phyloP scores from a whole-genome alignment of 2,329 filamentous ascomycete species.

The Phaeosphaeriaceae sp. region DNA sequence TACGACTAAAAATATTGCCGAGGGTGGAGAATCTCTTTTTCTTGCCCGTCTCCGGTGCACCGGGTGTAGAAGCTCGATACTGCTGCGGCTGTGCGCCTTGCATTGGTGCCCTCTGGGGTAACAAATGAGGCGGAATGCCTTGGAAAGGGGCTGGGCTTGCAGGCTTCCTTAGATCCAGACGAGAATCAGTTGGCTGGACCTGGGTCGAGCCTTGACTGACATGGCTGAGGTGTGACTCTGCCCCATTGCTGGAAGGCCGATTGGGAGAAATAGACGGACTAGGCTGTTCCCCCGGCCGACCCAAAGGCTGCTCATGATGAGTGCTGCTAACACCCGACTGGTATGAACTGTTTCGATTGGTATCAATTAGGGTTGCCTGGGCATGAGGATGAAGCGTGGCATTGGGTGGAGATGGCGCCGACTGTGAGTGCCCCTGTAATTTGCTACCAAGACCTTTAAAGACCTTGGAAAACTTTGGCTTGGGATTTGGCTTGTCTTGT shows the following conservation, averaged over 20 bases:
- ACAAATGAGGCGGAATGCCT: conserved; percentile 31
- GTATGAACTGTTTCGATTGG: conserved; percentile 26
- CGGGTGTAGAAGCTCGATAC: conserved; percentile 20
- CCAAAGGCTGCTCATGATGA: conserved; percentile 23
- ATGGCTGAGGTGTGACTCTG: conserved; percentile 38
- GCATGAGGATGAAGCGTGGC: conserved; percentile 1
- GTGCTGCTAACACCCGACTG: conserved; percentile 34
- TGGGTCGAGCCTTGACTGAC: conserved; percentile 37
- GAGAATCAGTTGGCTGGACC: conserved; percentile 37
- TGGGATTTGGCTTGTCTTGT: conserved; percentile 33
- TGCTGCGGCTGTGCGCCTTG: conserved; percentile 15
- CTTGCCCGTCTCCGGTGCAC: conserved; percentile 35
- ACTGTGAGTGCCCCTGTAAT: conserved; percentile 19
- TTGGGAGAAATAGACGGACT: conserved; percentile 17
- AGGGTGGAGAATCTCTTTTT: conserved; percentile 56
- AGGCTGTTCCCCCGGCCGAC: conserved; percentile 22
- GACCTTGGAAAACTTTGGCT: conserved; percentile 46
- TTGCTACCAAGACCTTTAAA: conserved; percentile 52
- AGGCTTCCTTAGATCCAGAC: conserved; percentile 35
- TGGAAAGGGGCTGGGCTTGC: conserved; percentile 27
- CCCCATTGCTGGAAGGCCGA: conserved; percentile 34
- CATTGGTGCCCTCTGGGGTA: conserved; percentile 12
- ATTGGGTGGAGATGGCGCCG: conserved; percentile 8
- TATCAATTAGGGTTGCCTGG: conserved; percentile 8
- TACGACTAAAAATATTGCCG: conserved; percentile 52